Conservation (phyloP, 345 rosid genomes). For the Rhodamnia rubescens region DNA sequence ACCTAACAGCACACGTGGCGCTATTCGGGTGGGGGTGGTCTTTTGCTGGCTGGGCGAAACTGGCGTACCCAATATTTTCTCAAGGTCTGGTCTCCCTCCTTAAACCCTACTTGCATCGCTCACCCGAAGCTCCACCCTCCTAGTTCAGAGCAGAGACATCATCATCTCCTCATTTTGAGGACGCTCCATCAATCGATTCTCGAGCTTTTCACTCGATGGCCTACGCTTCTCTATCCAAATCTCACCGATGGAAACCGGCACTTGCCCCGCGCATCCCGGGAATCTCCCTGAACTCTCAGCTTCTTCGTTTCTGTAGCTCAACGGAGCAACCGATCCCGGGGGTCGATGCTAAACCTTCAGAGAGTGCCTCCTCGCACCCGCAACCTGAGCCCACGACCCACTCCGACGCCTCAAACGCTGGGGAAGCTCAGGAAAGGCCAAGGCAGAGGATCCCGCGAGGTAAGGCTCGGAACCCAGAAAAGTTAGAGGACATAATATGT, state of each 20-base stretch:
- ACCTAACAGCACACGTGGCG: too few relatives aligned
- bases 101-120: not conserved
- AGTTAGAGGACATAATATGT: slow-evolving; percentile 68
- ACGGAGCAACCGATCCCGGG: not conserved
- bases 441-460: slow-evolving; percentile 30
- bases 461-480: slow-evolving; percentile 38
- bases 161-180: not conserved
- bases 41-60: too few relatives aligned
- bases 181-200: not conserved
- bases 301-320: not conserved
- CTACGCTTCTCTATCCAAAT: not conserved
- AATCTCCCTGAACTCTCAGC: not conserved
- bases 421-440: not conserved
- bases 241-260: not conserved
- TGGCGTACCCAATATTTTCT: too few relatives aligned
- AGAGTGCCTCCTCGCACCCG: not conserved
- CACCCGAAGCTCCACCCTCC: not conserved
- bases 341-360: not conserved
- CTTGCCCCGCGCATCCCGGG: not conserved
- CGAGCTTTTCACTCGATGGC: not conserved
- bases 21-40: too few relatives aligned
- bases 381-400: not conserved
- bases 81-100: not conserved
- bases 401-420: not conserved
- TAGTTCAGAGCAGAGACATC: not conserved